Conservation (phyloP, 345 rosid genomes). For the Ceriops tagal region DNA sequence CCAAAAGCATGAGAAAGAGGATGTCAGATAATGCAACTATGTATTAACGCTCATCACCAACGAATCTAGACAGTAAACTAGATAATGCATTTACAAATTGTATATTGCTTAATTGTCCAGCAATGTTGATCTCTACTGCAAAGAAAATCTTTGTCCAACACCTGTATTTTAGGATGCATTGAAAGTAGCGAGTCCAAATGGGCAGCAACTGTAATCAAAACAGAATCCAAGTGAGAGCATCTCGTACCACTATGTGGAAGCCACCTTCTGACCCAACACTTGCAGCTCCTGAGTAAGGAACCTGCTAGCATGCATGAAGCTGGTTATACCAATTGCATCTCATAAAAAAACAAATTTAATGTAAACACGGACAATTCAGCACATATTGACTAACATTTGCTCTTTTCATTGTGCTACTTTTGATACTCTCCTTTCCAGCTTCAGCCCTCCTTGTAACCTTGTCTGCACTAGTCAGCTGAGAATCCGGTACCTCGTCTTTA, state of each 20-base stretch:
- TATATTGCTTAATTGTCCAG: not conserved
- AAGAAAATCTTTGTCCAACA: not conserved
- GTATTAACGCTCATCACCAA: not conserved
- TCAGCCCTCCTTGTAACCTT: slow-evolving; percentile 38
- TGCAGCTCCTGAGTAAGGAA: slow-evolving; percentile 33
- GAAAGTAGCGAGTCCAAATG: not conserved
- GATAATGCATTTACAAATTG: too few species aligned
- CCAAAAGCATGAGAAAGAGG: slow-evolving; percentile 10
- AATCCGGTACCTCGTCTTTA: slow-evolving; percentile 34
- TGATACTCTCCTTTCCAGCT: slow-evolving; percentile 41
- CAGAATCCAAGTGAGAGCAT: slow-evolving; percentile 2
- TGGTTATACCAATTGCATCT: slow-evolving; percentile 13
- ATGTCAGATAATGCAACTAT: not conserved
- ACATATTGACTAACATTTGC: slow-evolving; percentile 53
- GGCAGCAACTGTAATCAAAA: not conserved
- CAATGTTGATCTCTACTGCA: not conserved
- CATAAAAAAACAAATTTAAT: slow-evolving; percentile 11
- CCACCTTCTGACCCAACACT: slow-evolving; percentile 50
- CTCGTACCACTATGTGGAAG: slow-evolving; percentile 57
- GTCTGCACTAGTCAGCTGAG: slow-evolving; percentile 25
- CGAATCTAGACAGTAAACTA: not conserved
- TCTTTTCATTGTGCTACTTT: slow-evolving; percentile 38
- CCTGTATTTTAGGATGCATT: not conserved
- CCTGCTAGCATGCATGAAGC: slow-evolving; percentile 35
- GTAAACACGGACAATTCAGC: not conserved